Evolutionary conservation across 1,284 basidiomycete species (phyloP).

Genomic region (Sanghuangporus sanghuang): DNA sequence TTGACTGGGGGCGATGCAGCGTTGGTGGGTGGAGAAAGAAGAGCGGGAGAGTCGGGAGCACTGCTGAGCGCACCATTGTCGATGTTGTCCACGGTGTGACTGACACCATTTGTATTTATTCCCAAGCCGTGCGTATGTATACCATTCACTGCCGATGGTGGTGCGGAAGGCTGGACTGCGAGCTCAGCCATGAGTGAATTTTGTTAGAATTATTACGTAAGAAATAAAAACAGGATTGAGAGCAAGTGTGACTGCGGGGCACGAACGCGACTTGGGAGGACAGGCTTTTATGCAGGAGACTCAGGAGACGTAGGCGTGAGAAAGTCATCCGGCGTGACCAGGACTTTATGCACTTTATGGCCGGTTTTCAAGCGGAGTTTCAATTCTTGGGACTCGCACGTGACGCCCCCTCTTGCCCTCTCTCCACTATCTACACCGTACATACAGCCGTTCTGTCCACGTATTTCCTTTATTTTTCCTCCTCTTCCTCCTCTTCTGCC

Average conservation of each 20-base stretch:
- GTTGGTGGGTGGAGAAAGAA: constrained; percentile 38
- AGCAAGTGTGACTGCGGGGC: not conserved
- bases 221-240: not conserved
- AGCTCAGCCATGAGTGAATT: constrained; percentile 31
- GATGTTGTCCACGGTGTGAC: constrained; percentile 34
- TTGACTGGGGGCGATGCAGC: constrained; percentile 44
- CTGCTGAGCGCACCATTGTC: constrained; percentile 32
- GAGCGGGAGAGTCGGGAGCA: constrained; percentile 28
- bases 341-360: not conserved
- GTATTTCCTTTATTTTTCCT: constrained; percentile 29
- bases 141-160: constrained; percentile 45
- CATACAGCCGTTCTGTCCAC: not conserved
- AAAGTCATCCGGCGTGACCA: not conserved
- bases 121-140: constrained; percentile 35
- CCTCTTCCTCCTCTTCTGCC: constrained; percentile 47
- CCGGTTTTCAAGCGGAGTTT: not conserved
- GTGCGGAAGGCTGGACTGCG: constrained; percentile 23
- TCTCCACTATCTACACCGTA: constrained; percentile 1
- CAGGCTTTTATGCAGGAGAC: no score
- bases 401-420: not conserved
- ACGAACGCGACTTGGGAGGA: not conserved
- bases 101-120: constrained; percentile 29
- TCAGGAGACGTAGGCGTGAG: not conserved
- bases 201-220: not conserved
- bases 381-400: not conserved